Evolutionary conservation across 257 asterid genomes (phyloP).

Genomic region (Solanum okadae): DNA sequence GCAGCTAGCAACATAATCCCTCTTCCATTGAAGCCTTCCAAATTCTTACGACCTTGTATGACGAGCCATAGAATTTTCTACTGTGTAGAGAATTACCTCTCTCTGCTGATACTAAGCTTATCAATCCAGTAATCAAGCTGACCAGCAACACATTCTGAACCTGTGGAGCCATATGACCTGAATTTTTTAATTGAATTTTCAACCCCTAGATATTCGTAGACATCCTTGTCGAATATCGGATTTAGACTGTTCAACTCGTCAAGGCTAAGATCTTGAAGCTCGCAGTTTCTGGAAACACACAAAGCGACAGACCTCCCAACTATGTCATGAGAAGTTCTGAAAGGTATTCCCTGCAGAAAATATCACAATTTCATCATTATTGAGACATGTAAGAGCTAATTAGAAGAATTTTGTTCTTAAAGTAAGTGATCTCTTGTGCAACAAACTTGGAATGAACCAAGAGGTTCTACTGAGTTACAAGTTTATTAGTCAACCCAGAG

Average conservation of each 20-base stretch:
- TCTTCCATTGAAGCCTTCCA: not conserved
- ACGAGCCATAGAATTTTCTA: not conserved
- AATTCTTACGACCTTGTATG: not conserved
- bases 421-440: not conserved
- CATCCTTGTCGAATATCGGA: conserved; percentile 63
- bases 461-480: not conserved
- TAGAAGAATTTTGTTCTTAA: not conserved
- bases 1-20: not conserved
- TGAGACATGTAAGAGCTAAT: not conserved
- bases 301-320: conserved; percentile 83
- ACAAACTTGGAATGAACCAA: not conserved
- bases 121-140: conserved; percentile 71
- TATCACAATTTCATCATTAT: not conserved
- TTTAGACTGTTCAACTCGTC: conserved; percentile 52
- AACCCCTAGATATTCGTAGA: conserved; percentile 73
- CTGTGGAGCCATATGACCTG: conserved; percentile 94
- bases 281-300: conserved; percentile 56
- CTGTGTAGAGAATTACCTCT: not conserved
- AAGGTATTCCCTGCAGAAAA: conserved; percentile 68
- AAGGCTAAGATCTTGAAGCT: conserved; percentile 60
- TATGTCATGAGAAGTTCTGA: conserved; percentile 89
- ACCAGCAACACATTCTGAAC: conserved; percentile 77
- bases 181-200: conserved; percentile 77
- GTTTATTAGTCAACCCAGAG: not conserved
- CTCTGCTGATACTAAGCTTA: conserved; percentile 32